Percentiles rank a stretch among this genome's conserved stretches.
phyloP scores from a whole-genome alignment of 2,329 filamentous ascomycete genomes.

The Esteya vermicola region DNA sequence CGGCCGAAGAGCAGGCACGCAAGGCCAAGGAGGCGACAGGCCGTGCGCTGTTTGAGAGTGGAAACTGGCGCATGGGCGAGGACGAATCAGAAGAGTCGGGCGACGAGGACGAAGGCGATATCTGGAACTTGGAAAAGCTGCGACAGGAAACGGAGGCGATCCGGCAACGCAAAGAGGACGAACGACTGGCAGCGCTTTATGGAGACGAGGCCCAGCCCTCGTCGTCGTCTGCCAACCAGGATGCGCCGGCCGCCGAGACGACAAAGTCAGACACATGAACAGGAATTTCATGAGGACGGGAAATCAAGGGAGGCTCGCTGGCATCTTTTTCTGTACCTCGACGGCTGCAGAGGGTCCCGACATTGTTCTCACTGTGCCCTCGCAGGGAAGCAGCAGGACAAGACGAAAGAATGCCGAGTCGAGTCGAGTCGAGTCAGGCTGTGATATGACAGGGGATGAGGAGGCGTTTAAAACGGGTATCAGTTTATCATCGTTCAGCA shows the following conservation, averaged over 20 bases:
- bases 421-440: no score
- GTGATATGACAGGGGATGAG: no score
- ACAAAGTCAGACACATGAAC: constrained; percentile 14
- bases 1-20: constrained; percentile 78
- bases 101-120: constrained; percentile 26
- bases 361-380: no score
- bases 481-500: no score
- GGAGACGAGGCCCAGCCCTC: constrained; percentile 1
- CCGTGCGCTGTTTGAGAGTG: constrained; percentile 88
- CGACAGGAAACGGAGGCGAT: constrained; percentile 73
- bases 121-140: constrained; percentile 72
- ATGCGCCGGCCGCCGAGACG: constrained; percentile 8
- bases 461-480: no score
- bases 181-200: constrained; percentile 31
- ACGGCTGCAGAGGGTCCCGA: no score
- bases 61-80: constrained; percentile 65
- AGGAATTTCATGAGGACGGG: no score
- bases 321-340: not conserved
- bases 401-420: no score
- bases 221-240: constrained; percentile 1
- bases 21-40: constrained; percentile 93
- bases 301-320: not conserved
- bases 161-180: constrained; percentile 62
- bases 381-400: no score
- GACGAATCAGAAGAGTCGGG: constrained; percentile 47